Evolutionary conservation across 208 protist species (phyloP).

Genomic region (Trypanosoma theileri): DNA sequence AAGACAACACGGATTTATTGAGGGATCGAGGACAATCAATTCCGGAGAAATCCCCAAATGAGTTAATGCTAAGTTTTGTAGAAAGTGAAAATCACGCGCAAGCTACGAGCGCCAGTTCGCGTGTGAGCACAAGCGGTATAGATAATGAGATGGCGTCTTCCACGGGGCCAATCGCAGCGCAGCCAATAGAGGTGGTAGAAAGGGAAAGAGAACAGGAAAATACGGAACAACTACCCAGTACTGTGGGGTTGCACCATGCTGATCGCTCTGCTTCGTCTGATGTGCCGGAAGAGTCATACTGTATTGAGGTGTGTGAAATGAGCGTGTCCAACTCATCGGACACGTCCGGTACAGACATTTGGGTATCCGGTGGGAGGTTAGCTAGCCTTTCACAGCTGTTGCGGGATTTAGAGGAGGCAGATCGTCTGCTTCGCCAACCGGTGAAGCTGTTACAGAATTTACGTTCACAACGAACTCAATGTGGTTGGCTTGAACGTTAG

Average conservation of each 20-base stretch:
- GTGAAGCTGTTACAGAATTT: constrained; percentile 9
- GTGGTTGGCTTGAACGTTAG: not conserved
- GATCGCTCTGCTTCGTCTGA: not conserved
- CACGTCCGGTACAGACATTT: constrained; percentile 4
- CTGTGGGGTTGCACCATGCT: not conserved
- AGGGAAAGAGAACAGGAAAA: not conserved
- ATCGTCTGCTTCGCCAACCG: constrained; percentile 8
- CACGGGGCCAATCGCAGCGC: too few relatives aligned
- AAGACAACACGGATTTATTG: not conserved
- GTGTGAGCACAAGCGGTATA: too few relatives aligned
- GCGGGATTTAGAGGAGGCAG: constrained; percentile 17
- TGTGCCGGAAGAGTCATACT: not conserved
- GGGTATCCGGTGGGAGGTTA: not conserved
- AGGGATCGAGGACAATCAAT: not conserved
- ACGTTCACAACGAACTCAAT: not conserved
- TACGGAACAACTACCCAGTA: not conserved
- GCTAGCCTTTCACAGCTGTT: constrained; percentile 7
- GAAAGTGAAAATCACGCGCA: too few relatives aligned
- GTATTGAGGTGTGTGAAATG: constrained; percentile 16
- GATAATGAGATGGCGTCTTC: too few relatives aligned
- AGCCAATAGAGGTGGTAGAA: too few relatives aligned
- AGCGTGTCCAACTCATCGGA: constrained; percentile 15
- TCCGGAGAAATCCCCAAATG: not conserved
- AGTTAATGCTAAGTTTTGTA: not conserved
- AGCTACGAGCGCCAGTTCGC: too few relatives aligned